Percentiles rank a stretch among this genome's conserved stretches.
phyloP scores from a whole-genome alignment of 2,329 filamentous ascomycete species.

The Ramularia endophylla region DNA sequence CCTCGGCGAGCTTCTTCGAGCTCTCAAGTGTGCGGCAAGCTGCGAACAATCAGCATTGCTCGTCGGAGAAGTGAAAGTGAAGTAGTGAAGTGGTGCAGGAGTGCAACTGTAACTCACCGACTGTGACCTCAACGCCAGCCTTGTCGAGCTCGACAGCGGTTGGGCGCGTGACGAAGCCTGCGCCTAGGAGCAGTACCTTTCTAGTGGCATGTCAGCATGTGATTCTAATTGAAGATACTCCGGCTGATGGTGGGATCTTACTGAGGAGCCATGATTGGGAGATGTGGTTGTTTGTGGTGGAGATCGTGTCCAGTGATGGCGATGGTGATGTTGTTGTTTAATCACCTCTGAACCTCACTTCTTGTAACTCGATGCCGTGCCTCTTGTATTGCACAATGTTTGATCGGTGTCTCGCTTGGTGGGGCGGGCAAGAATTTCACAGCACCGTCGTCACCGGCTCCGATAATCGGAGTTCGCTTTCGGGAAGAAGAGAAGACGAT shows the following conservation, averaged over 20 bases:
- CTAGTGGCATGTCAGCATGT: slow-evolving; percentile 11
- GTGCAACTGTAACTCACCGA: slow-evolving; percentile 39
- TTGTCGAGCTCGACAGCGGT: slow-evolving; percentile 54
- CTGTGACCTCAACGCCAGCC: slow-evolving; percentile 51
- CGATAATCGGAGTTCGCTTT: too few relatives aligned
- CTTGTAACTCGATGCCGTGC: too few relatives aligned
- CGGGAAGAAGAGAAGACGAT: too few relatives aligned
- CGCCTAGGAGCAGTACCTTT: slow-evolving; percentile 46
- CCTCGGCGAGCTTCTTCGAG: slow-evolving; percentile 67
- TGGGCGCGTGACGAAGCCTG: slow-evolving; percentile 52
- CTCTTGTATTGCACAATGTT: too few relatives aligned
- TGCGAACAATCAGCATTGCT: slow-evolving; percentile 31
- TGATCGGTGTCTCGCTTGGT: too few relatives aligned
- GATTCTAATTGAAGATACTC: neutral
- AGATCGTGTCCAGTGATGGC: too few relatives aligned
- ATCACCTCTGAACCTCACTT: too few relatives aligned
- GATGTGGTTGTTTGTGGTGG: neutral
- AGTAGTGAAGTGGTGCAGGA: neutral
- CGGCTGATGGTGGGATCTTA: neutral
- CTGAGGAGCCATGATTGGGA: neutral
- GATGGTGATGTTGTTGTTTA: too few relatives aligned
- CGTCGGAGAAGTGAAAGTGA: neutral
- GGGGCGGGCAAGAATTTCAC: too few relatives aligned
- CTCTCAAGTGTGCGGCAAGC: slow-evolving; percentile 76
- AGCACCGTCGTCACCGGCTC: too few relatives aligned